Base-by-base conservation (phyloP, 2,329 filamentous ascomycete genomes). In the Triangularia setosa region DNA sequence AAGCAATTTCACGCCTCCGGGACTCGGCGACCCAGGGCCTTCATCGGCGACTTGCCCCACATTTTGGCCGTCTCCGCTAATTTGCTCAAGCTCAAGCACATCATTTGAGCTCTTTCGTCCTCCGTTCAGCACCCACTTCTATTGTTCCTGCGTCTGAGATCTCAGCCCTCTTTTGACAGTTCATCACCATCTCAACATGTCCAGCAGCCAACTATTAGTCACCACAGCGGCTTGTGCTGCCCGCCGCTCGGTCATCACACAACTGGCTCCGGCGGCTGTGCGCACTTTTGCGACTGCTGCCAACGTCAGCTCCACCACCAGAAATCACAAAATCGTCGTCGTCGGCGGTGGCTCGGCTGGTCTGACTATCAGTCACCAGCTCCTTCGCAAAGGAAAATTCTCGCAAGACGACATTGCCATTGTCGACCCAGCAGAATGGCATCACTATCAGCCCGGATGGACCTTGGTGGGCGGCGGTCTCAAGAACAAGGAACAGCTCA, bases 361-460 rank as follows among this genome's bases (percentile, higher is more conserved):
- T 58, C 75, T 90, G 16, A 76, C 84, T 1, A 83, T 90, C 71
- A 86, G 86, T 70, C 87, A 90, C 71, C 89, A 91, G 76, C 82
- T 92, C 2, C 81, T 90, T 3, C 81, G 81, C 1, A 79, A 80
- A 0, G 86, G 85, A 53, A 80, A 80, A 25, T 89, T 89, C 70
- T 68, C 74, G 0, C 76, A 80, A 53, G 79, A 86, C 30, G 87
- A 90, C 65, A 88, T 90, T 65, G 87, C 87, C 27, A 70, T 90
- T 25, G 76, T 90, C 53, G 87, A 90, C 67, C 87, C 87, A 0
- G 81, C 87, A 0, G 72, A 76, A 68, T 87, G 81, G 79, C 87
- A 90, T 72, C 81, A 90, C 76, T 90, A 89, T 73, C 87, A 90
- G 30, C 86, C 87, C 0, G 87, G 87, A 61, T 90, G 87, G 87